A percentile compares a stretch with the other conserved stretches of the same genome.
Conservation (phyloP, 106 monocot genomes). For the Phalaenopsis aphrodite region DNA sequence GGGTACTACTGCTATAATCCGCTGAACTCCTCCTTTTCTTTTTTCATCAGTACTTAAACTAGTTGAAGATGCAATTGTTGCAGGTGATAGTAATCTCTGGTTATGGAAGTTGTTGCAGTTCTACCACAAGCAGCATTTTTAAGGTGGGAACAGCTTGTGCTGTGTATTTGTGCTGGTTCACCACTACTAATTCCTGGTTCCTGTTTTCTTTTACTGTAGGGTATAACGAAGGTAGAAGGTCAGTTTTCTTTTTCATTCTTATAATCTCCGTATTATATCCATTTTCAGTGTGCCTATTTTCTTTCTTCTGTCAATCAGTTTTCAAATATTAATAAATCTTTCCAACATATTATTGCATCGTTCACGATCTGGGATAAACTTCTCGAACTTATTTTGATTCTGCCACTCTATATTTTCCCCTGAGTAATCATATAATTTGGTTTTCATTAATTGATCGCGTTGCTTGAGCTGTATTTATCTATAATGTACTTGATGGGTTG, state of each 20-base stretch:
- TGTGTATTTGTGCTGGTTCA: not conserved
- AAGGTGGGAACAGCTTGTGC: not conserved
- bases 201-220: conserved; percentile 1
- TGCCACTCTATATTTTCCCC: not conserved
- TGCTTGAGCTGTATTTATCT: not conserved
- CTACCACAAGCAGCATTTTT: not conserved
- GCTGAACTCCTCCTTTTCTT: not conserved
- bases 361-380: not conserved
- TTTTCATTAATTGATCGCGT: not conserved
- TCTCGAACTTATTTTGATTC: not conserved
- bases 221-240: not conserved
- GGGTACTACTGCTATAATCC: not conserved
- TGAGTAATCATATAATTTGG: not conserved
- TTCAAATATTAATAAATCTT: not conserved
- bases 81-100: not conserved
- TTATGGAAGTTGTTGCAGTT: not conserved
- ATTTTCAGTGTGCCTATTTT: not conserved
- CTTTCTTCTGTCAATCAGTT: not conserved
- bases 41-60: not conserved
- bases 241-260: not conserved
- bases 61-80: not conserved
- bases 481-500: no score
- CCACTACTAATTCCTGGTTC: not conserved
- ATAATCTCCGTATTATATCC: not conserved
- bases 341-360: not conserved